These are phyloP conservation scores for Naganishia sp. DNA, from an alignment of 1,284 basidiomycete genomes.

Conservation along the genomic window DNA sequence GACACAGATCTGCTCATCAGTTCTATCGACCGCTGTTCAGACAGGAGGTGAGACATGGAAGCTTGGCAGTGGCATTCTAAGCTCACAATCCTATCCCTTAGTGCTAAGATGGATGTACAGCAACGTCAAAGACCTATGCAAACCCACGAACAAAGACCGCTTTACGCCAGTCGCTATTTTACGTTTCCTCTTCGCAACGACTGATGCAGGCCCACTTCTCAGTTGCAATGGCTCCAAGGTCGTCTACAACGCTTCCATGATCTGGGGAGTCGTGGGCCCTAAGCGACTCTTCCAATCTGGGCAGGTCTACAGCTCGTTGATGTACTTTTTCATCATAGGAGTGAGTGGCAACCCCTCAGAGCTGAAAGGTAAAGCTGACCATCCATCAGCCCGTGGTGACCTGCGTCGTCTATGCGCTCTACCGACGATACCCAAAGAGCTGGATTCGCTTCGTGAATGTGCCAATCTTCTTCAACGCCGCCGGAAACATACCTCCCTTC, in stretches of 20 bases:
- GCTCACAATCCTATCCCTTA: not conserved
- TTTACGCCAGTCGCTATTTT: slow-evolving; percentile 39
- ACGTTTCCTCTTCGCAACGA: not conserved
- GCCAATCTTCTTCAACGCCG: slow-evolving; percentile 37
- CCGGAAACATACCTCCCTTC: slow-evolving; percentile 9
- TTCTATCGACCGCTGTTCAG: slow-evolving; percentile 52
- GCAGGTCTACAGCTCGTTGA: slow-evolving; percentile 46
- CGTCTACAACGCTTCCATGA: slow-evolving; percentile 52
- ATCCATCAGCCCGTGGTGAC: slow-evolving; percentile 2
- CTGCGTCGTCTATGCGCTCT: slow-evolving; percentile 37
- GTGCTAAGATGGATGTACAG: slow-evolving; percentile 54
- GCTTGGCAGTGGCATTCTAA: slow-evolving; percentile 5
- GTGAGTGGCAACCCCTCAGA: slow-evolving; percentile 26
- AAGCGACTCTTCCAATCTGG: slow-evolving; percentile 46
- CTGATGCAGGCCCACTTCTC: not conserved
- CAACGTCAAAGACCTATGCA: slow-evolving; percentile 52
- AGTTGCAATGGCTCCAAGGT: slow-evolving; percentile 50
- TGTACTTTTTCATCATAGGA: slow-evolving; percentile 50
- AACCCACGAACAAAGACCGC: slow-evolving; percentile 45
- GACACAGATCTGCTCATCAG: slow-evolving; percentile 50
- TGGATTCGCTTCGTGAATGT: slow-evolving; percentile 48
- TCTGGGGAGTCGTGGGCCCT: slow-evolving; percentile 54
- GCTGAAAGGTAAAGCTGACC: not conserved
- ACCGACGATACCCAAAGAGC: slow-evolving; percentile 46
- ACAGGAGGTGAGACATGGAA: slow-evolving; percentile 40